phyloP scores from a whole-genome alignment of 768 basidiomycete species.

The Boletus pseudopeckii region DNA sequence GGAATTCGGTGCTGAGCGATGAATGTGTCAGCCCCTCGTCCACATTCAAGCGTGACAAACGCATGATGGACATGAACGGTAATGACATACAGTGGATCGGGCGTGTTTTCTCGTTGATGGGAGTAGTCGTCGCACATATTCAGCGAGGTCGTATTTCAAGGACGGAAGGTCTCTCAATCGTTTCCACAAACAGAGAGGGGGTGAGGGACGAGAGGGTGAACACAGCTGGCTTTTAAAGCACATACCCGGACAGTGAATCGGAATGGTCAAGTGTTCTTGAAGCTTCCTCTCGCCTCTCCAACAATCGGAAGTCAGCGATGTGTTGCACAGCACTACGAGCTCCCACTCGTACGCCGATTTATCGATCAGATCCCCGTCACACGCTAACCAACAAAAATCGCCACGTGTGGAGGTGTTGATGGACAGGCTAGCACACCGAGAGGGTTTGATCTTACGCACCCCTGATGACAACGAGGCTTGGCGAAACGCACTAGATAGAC shows the following conservation, averaged over 20 bases:
- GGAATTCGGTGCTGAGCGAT: slow-evolving; percentile 8
- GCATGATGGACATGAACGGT: background rate
- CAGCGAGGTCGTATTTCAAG: background rate
- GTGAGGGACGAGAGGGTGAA: background rate
- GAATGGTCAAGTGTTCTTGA: background rate
- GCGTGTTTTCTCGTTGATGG: background rate
- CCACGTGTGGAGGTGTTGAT: background rate
- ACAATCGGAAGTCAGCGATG: background rate
- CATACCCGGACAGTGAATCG: background rate
- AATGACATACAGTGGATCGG: slow-evolving; percentile 13
- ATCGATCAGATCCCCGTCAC: background rate
- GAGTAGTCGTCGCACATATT: slow-evolving; percentile 1
- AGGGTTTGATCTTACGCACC: background rate
- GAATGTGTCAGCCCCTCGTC: background rate
- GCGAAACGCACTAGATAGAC: background rate
- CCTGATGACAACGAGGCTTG: background rate
- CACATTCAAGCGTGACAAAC: background rate
- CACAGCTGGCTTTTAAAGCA: slow-evolving; percentile 5
- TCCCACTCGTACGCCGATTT: background rate
- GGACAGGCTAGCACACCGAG: background rate
- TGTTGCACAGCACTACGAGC: background rate
- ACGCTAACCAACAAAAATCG: background rate
- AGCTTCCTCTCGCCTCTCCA: background rate
- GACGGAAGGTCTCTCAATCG: background rate
- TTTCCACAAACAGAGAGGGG: background rate